Base-by-base conservation (phyloP, 768 basidiomycete species). In the Mycena belliarum region DNA sequence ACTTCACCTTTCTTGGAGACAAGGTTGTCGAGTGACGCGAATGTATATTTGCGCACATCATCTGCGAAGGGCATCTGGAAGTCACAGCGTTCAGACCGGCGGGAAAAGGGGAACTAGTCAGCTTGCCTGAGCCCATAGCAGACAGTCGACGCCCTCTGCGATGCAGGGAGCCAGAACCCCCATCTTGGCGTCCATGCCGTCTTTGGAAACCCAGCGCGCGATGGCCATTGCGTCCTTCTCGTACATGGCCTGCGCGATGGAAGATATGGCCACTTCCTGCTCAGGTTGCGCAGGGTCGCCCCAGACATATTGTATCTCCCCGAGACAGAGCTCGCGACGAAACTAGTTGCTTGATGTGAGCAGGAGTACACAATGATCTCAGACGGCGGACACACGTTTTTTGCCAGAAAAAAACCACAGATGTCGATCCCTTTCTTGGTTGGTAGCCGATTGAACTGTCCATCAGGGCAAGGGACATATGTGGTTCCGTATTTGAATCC, bases 41-140 rank as follows among this genome's bases (percentile, higher is more conserved):
- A 98, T 11, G 84, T 85, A 71, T 92, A 93, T 62, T 86, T 89
- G 56, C 94, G 85, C 50, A 94, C 79, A 65, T 99, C 96, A 69
- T 99, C 96, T 2, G 93, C 93, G 67, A 97, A 98, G 0, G 96
- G 96, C 82, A 98, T 84, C 93, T 95, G 62, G 40, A 53, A 47
- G 7, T 18, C 35, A 15, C 28, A n/a, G n/a, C n/a, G n/a, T 15
- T 37, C 32, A 49, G 32, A 38, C 20, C 23, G n/a, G 43, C 25
- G 24, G 49, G 24, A 42, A 9, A 50, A 16, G 44, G 15, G 37
- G 18, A 33, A 40, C 28, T 28, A 11, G 43, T 28, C 14, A n/a
- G 68, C 76, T 43, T 66, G 93, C 95, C 76, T 88, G 88, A 21
- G 84, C 83, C 91, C 89, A 97, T 45, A 93, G 78, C 55, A 96